These are phyloP conservation scores for Begonia peltatifolia DNA, from an alignment of 306 rosid genomes.

Conservation along the genomic window DNA sequence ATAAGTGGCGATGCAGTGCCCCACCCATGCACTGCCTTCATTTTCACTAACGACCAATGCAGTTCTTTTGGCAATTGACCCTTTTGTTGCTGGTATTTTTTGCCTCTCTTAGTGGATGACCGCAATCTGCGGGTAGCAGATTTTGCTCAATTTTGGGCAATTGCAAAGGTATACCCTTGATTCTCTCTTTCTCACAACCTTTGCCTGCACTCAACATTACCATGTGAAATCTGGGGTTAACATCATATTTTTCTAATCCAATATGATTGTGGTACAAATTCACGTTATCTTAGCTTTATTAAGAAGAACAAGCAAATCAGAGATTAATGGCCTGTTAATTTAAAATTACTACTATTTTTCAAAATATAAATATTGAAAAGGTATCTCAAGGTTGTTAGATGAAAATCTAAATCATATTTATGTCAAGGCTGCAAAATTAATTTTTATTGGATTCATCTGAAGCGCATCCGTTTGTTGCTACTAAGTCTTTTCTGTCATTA, in stretches of 20 bases:
- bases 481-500: no score
- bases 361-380: no score
- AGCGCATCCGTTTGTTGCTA: no score
- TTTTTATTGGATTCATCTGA: no score
- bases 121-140: slow-evolving; percentile 99
- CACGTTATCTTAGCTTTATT: not conserved
- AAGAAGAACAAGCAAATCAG: not conserved
- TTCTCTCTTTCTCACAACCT: slow-evolving; percentile 58
- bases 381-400: no score
- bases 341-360: no score
- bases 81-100: slow-evolving; percentile 96
- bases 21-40: slow-evolving; percentile 63
- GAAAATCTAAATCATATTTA: no score
- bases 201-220: slow-evolving; percentile 20
- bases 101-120: slow-evolving; percentile 99
- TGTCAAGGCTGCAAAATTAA: no score
- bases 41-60: slow-evolving; percentile 90
- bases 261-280: slow-evolving; percentile 4
- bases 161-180: slow-evolving; percentile 90
- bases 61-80: slow-evolving; percentile 96
- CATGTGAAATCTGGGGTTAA: slow-evolving; percentile 16
- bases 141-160: slow-evolving; percentile 99
- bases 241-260: slow-evolving; percentile 12
- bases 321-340: no score
- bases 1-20: slow-evolving; percentile 69